Base-by-base conservation (phyloP, 2,329 filamentous ascomycete genomes). In the Colletotrichum liaoningense region DNA sequence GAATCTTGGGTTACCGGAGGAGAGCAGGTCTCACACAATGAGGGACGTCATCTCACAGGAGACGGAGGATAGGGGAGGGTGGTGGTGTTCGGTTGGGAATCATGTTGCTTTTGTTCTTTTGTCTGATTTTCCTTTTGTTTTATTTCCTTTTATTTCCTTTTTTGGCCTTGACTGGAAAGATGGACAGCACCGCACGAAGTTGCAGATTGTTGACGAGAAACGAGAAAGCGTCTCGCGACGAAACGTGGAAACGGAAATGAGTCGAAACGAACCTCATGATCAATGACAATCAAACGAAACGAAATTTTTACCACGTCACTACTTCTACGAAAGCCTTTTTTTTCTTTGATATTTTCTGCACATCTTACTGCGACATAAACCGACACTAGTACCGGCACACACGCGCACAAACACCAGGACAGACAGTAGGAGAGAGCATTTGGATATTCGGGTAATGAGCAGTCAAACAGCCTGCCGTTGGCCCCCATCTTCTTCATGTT, bases 51-150 rank as follows among this genome's bases (percentile, higher is more conserved):
- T 69, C 46, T 70, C 67, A 62, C 57, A 35, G 26, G 24, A 38
- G 49, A 59, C 14, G 54, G 42, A 57, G 46, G 19, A 22, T n/a
- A 8, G 11, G 11, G 19, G 28, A 33, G 9, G 22, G n/a, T 8
- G 22, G 11, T 24, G 63, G 63, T 57, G 63, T 56, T 56, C n/a
- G 63, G 52, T 46, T 12, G 33, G 63, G 52, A 22, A 5, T 71
- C 69, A 69, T 65, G 46, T 58, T 66, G 67, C 74, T 67, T 77
- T 78, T 75, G 46, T 74, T 75, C 66, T 66, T 76, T 78, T 75
- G 46, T 74, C 74, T 60, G 69, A 74, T 73, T 75, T 54, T 74
- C 59, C 74, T 69, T 64, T 74, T 72, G 71, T 73, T 38, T 24
- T 42, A 57, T 64, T 26, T 66, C 69, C 33, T 55, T 57, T 73